phyloP scores from a whole-genome alignment of 305 asterid genomes.

The Plantago lanceolata region DNA sequence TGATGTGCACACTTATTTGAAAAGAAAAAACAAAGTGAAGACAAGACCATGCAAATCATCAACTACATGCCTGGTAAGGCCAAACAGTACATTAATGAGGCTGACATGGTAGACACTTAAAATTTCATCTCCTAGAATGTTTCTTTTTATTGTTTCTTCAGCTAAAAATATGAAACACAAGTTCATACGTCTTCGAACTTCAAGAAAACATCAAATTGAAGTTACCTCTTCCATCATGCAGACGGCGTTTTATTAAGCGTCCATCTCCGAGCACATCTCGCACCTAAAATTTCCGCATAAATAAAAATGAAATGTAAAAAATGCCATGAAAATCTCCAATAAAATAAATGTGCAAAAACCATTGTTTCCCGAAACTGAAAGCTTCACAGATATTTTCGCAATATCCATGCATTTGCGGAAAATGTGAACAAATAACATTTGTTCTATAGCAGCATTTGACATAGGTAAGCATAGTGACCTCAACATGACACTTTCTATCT shows the following conservation, averaged over 20 bases:
- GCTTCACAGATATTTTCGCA: background rate
- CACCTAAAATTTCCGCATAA: slow-evolving; percentile 47
- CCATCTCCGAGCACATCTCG: slow-evolving; percentile 99
- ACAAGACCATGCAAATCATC: no score
- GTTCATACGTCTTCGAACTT: background rate
- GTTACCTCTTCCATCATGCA: slow-evolving; percentile 86
- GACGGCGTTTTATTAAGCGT: slow-evolving; percentile 84
- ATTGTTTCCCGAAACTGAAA: slow-evolving; percentile 16
- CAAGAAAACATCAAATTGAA: slow-evolving; percentile 12
- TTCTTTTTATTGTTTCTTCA: slow-evolving; percentile 5
- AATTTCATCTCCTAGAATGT: slow-evolving; percentile 41
- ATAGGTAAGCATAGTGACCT: slow-evolving; percentile 12
- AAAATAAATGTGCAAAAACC: slow-evolving; percentile 2
- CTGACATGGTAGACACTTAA: background rate
- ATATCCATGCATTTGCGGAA: background rate
- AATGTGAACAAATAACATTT: background rate
- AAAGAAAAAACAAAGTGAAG: no score
- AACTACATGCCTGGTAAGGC: no score
- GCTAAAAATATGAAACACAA: background rate
- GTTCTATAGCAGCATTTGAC: slow-evolving; percentile 3
- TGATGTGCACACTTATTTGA: no score
- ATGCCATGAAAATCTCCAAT: slow-evolving; percentile 11
- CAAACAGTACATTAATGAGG: background rate
- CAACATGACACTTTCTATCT: background rate
- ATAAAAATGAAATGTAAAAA: slow-evolving; percentile 20